A percentile compares a stretch with the other conserved stretches of the same genome.
phyloP scores from a whole-genome alignment of 179 eudicot genomes.

The Carnegiea gigantea region DNA sequence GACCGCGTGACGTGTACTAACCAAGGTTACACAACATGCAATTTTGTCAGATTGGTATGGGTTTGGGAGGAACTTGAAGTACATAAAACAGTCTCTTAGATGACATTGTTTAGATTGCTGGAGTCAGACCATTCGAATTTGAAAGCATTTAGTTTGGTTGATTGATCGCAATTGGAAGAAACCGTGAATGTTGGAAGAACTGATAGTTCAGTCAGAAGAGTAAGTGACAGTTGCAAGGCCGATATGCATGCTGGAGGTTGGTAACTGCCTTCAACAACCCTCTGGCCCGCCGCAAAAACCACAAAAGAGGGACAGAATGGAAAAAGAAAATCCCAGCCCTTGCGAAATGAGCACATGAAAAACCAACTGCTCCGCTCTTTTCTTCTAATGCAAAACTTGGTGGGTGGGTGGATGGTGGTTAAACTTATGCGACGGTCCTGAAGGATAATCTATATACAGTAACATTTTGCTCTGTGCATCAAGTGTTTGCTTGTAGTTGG shows the following conservation, averaged over 20 bases:
- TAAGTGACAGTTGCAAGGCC: not conserved
- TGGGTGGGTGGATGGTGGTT: not conserved
- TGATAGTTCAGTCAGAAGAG: not conserved
- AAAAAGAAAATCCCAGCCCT: no score
- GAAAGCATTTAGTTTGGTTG: not conserved
- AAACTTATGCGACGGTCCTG: not conserved
- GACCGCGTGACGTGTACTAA: not conserved
- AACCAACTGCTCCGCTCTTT: not conserved
- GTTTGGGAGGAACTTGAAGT: not conserved
- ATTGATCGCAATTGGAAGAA: not conserved
- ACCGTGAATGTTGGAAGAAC: not conserved
- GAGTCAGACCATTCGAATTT: not conserved
- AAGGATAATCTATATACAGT: not conserved
- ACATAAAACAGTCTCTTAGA: not conserved
- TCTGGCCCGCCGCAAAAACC: no score
- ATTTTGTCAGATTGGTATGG: not conserved
- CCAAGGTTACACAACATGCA: no score
- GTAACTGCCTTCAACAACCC: not conserved
- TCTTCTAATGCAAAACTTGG: not conserved
- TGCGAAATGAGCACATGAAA: no score
- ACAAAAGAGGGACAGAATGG: no score
- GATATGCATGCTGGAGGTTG: not conserved
- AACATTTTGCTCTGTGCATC: not conserved
- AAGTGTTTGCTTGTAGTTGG: not conserved
- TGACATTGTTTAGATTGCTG: not conserved